Conservation (phyloP, 148 eudicot species). For the Gaultheria prostrata region DNA sequence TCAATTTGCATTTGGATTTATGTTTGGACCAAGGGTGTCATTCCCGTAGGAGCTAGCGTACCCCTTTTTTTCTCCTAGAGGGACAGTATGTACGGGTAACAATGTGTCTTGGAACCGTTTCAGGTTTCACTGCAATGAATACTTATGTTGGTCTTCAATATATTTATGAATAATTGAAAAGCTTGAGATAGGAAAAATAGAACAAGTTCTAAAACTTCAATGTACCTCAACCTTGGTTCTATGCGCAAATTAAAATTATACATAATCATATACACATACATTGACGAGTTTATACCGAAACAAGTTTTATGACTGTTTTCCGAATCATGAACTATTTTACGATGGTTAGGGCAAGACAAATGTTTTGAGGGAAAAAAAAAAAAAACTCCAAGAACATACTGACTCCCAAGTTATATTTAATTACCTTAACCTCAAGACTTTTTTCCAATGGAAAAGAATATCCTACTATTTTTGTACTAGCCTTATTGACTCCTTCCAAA, state of each 20-base stretch:
- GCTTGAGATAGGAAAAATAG: background rate
- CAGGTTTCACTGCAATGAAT: background rate
- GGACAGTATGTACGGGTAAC: background rate
- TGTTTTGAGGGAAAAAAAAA: background rate
- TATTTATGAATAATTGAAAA: background rate
- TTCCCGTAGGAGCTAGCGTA: background rate
- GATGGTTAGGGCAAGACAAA: background rate
- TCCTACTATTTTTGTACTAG: background rate
- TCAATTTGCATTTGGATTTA: background rate
- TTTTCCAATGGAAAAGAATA: background rate
- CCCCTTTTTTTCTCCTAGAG: too few species aligned
- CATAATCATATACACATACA: background rate
- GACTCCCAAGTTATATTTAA: background rate
- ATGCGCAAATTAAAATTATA: too few species aligned
- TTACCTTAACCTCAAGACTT: background rate
- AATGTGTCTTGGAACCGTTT: background rate
- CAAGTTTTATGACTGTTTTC: background rate
- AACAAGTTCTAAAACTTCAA: background rate
- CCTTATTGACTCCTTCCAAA: background rate
- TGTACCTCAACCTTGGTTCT: background rate
- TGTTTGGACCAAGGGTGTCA: background rate
- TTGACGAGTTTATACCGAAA: background rate
- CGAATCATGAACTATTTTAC: background rate
- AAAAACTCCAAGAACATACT: background rate
- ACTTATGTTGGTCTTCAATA: background rate